Evolutionary conservation across 2,329 filamentous ascomycete species (phyloP), one percentile per base, ranked within the genome.

Genomic region (Pseudogymnoascus sp.): DNA sequence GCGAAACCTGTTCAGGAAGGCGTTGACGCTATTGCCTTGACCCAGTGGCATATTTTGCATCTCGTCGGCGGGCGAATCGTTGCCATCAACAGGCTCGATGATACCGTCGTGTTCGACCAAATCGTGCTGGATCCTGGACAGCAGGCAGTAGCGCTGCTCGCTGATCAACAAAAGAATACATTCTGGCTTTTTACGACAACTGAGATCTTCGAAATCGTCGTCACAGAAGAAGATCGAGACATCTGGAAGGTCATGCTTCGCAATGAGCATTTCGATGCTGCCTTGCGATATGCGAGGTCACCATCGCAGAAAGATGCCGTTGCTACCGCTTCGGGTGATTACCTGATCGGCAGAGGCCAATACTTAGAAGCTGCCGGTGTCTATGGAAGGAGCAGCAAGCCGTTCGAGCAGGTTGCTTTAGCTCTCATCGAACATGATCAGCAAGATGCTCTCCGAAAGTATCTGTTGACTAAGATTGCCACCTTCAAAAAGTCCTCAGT

Each of bases 191-290:
- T 97, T 72, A 97, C 93, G 0, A 83, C 85, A 0, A 84, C 90
- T 63, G 92, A 96, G 70, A 96, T 99, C 60, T 97, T 92, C 69
- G 94, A 99, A 76, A 88, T 99, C 64, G 90, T 94, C 11, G 88
- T 93, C 11, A 88, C 87, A 50, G 91, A 97, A 63, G 94, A 99
- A 74, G 90, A 92, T 68, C 81, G 94, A 68, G 90, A 97, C 73
- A 85, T 97, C 14, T 99, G 94, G 94, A 91, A 91, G 72, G 91
- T 97, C 61, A 90, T 97, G 85, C 82, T 97, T 64, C 84, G 89
- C 70, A 84, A 88, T 67, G 89, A 95, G 70, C 87, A 94, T 69
- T 99, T 96, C 68, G 92, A 97, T 68, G 84, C 87, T 18, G 94
- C 94, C 5, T 82, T 96, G 65, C 87, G 88, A 68, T 94, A 94